Base-by-base conservation (phyloP, 23 red algal species). In the Gracilaria domingensis region DNA sequence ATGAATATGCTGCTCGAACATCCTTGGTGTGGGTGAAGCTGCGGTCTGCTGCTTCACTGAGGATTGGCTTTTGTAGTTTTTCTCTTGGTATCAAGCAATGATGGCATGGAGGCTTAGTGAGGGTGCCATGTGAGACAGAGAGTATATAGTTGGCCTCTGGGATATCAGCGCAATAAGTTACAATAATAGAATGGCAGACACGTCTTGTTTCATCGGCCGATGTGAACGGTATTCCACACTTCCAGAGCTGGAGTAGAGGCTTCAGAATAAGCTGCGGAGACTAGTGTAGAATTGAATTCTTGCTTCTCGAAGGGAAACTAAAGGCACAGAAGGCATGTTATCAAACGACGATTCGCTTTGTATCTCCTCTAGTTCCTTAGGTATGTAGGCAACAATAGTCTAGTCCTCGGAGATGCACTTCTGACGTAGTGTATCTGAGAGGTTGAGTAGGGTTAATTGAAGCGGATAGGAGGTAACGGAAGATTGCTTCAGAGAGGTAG, bases 401-500 rank as follows among this genome's bases (percentile, higher is more conserved):
- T 44, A 35, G 34, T 73, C 38, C 28, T 44, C 35, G 20, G 30
- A 40, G 34, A 73, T 73, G 24, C 67, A 73, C 23, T 73, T 37
- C 7, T 44, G 67, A 73, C 67, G 34, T 6, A 73, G 38, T 23
- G 67, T 20, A 39, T 73, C 33, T 39, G 67, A 73, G 67, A 81
- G 42, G 45, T 81, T 81, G 9, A 81, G 45, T 58, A 81, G 45
- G 28, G 54, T 81, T 21, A 59, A 8, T 6, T 54, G 76, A 23
- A 81, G 49, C 8, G 76, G 40, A 45, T 56, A 81, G 76, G 54
- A 81, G 8, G 54, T 59, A 14, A 81, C 32, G 45, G 45, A 54
- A 32, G 76, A 56, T 34, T 35, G 32, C 54, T 81, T 81, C 40
- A 81, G 8, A 54, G 76, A 81, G 76, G 76, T 81, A 45, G 49